These are phyloP conservation scores for Penicillium waksmanii DNA, from an alignment of 495 filamentous ascomycete species.

Conservation along the genomic window DNA sequence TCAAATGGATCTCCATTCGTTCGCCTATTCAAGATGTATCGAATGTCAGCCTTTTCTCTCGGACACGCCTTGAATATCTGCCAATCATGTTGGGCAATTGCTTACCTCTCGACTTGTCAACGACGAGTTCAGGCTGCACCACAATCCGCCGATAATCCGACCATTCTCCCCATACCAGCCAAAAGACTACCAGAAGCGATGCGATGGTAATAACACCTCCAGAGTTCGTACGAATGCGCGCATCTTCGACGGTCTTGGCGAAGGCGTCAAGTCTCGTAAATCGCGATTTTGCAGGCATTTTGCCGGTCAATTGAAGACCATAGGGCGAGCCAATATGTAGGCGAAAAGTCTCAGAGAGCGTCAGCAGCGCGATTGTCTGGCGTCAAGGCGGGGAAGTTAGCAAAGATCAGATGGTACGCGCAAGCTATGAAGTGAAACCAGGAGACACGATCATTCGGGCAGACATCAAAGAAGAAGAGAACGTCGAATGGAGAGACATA, in stretches of 20 bases:
- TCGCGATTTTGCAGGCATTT: slow-evolving; percentile 68
- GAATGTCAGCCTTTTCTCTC: slow-evolving; percentile 4
- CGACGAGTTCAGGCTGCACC: slow-evolving; percentile 89
- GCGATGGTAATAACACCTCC: slow-evolving; percentile 93
- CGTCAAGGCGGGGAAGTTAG: slow-evolving; percentile 14
- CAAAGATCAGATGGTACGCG: slow-evolving; percentile 17
- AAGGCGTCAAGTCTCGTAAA: slow-evolving; percentile 98
- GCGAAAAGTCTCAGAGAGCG: slow-evolving; percentile 6
- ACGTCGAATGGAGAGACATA: neutral
- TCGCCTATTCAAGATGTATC: slow-evolving; percentile 64
- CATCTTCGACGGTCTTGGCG: slow-evolving; percentile 98
- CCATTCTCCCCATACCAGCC: slow-evolving; percentile 95
- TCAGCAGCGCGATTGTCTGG: slow-evolving; percentile 12
- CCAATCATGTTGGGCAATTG: neutral
- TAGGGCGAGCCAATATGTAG: slow-evolving; percentile 20
- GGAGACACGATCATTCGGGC: neutral
- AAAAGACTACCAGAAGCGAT: slow-evolving; percentile 83
- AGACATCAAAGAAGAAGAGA: neutral
- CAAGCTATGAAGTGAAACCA: slow-evolving; percentile 13
- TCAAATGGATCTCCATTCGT: slow-evolving; percentile 98
- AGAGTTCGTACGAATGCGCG: slow-evolving; percentile 93
- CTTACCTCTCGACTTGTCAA: slow-evolving; percentile 92
- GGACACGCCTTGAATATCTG: neutral
- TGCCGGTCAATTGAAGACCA: slow-evolving; percentile 35
- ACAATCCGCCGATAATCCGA: slow-evolving; percentile 84